These are phyloP conservation scores for Rutstroemia sydowiana DNA, from an alignment of 2,329 filamentous ascomycete species.

Conservation along the genomic window DNA sequence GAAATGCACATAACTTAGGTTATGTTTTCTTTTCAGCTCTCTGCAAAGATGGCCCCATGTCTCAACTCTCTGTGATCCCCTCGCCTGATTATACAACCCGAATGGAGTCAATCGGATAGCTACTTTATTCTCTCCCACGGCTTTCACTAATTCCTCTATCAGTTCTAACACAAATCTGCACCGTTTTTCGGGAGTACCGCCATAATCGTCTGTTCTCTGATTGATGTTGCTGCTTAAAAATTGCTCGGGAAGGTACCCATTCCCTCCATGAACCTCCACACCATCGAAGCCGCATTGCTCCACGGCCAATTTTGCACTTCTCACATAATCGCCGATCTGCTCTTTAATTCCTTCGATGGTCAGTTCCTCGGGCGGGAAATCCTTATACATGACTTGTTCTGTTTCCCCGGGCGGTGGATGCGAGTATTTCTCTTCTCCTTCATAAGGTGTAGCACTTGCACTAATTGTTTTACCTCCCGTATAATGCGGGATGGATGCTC, in stretches of 20 bases:
- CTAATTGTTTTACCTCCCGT: too few species aligned
- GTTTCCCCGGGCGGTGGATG: too few species aligned
- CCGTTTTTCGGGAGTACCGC: conserved; percentile 44
- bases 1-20: conserved; percentile 52
- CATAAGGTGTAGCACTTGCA: conserved; percentile 12
- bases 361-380: conserved; percentile 29
- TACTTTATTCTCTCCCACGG: conserved; percentile 44
- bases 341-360: conserved; percentile 32
- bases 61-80: conserved; percentile 43
- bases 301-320: conserved; percentile 39
- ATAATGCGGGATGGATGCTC: too few species aligned
- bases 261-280: conserved; percentile 35
- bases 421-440: too few species aligned
- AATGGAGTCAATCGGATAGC: conserved; percentile 55
- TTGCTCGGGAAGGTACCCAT: conserved; percentile 30
- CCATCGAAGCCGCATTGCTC: conserved; percentile 49
- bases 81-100: conserved; percentile 44
- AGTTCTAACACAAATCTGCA: conserved; percentile 46
- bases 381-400: too few species aligned
- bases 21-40: conserved; percentile 40
- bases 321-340: conserved; percentile 31
- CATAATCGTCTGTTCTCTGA: conserved; percentile 46
- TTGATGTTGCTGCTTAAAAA: conserved; percentile 39
- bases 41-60: conserved; percentile 45
- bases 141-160: conserved; percentile 40